Evolutionary conservation across 495 filamentous ascomycete genomes (phyloP).

Genomic region (Xylaria bambusicola): DNA sequence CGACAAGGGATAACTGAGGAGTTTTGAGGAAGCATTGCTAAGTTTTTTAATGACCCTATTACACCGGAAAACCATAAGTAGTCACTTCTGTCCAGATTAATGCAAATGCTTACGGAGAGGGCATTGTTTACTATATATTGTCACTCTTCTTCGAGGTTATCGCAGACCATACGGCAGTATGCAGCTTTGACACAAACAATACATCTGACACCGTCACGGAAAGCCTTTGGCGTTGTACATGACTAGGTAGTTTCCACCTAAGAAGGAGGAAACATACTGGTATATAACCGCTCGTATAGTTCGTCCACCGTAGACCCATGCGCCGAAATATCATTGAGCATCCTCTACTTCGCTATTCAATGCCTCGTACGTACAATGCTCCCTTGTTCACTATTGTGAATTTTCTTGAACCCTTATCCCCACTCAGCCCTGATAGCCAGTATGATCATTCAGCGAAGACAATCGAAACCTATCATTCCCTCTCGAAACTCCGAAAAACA

Average conservation of each 20-base stretch:
- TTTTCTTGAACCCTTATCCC: slow-evolving; percentile 13
- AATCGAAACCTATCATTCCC: slow-evolving; percentile 23
- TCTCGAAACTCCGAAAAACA: slow-evolving; percentile 35
- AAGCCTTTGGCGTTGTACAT: neutral
- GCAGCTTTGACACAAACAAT: slow-evolving; percentile 10
- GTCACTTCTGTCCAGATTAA: neutral
- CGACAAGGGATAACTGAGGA: too few species aligned
- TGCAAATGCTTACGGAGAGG: neutral
- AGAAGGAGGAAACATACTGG: neutral
- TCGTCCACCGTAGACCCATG: neutral
- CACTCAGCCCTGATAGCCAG: neutral
- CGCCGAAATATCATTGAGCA: slow-evolving; percentile 15
- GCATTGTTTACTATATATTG: neutral
- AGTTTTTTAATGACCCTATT: neutral
- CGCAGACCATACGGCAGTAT: slow-evolving; percentile 6
- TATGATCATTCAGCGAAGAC: slow-evolving; percentile 9
- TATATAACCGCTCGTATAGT: slow-evolving; percentile 6
- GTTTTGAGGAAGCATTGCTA: neutral
- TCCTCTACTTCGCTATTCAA: slow-evolving; percentile 1
- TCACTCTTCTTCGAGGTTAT: slow-evolving; percentile 4
- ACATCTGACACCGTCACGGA: neutral
- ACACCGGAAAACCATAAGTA: neutral
- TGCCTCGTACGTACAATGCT: slow-evolving; percentile 9
- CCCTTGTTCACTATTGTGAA: slow-evolving; percentile 4
- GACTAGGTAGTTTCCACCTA: slow-evolving; percentile 2